Evolutionary conservation across 208 protist genomes (phyloP).

Genomic region (Trypanosoma caninum): DNA sequence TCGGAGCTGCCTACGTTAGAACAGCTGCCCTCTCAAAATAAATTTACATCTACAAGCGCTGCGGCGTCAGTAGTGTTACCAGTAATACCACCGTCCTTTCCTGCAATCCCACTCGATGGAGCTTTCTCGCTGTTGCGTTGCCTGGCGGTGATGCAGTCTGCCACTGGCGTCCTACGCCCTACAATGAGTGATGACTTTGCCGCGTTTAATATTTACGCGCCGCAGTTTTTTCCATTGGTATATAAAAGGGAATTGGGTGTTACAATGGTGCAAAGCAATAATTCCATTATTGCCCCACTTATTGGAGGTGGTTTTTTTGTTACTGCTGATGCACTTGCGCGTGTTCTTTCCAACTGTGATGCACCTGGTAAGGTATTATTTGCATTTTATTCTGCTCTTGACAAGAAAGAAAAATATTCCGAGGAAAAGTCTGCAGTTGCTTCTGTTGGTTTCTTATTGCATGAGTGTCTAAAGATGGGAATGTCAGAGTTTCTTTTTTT

Average conservation of each 20-base stretch:
- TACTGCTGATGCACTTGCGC: conserved; percentile 3
- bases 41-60: neutral
- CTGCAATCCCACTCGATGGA: conserved; percentile 3
- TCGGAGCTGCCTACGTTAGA: too few species aligned
- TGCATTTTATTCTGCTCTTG: conserved; percentile 1
- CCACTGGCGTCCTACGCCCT: neutral
- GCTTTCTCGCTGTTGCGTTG: conserved; percentile 20
- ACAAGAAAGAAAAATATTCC: too few species aligned
- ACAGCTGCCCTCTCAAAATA: neutral
- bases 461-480: conserved; percentile 16
- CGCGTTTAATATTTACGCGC: neutral
- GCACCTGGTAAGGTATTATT: neutral
- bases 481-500: conserved; percentile 19
- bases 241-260: neutral
- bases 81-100: neutral
- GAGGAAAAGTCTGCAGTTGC: too few species aligned
- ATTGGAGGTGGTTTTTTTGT: conserved; percentile 5
- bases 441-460: neutral
- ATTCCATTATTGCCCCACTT: neutral
- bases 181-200: conserved; percentile 11
- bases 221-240: neutral
- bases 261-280: neutral
- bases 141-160: conserved; percentile 5
- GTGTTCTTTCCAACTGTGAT: conserved; percentile 3
- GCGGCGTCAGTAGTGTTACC: neutral